Evolutionary conservation across 208 protist species (phyloP), one percentile per base, ranked within the genome.

Genomic region (Acanthamoeba castellanii): DNA sequence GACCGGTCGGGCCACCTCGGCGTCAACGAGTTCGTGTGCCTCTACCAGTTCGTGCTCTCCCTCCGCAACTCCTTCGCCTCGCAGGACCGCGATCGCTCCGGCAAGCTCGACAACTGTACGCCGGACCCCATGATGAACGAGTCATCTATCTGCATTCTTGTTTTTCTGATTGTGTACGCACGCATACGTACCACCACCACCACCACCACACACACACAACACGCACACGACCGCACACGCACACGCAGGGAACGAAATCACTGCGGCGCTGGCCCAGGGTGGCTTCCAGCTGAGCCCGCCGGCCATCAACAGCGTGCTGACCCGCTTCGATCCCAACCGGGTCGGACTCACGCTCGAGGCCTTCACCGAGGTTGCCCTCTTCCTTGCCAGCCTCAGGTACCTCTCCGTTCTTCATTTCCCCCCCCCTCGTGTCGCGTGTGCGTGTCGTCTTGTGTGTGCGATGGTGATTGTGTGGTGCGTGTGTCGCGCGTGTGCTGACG

Each of bases 21-120:
- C 74, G 74, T 82, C 42, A 82, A 82, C 74, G 74, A 82, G 74
- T 82, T 82, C 74, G 32, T 45, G 32, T 82, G 74, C 74, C 45
- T 82, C 42, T 82, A 82, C 74, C 74, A 82, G 25, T 82, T 82
- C 45, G 74, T 82, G 42, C 74, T 82, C 42, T 27, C 74, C 42
- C 74, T 82, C 16, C 74, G 74, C 74, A 45, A 82, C 42, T 82
- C 74, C 25, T 82, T 82, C 74, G 37, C 37, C 25, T 1, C 74
- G 0, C 74, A 82, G 74, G 74, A 82, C 74, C 30, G 34, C 74
- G 37, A 82, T 27, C 74, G 74, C 45, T 82, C 74, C 8, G 74
- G 74, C 37, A 82, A 82, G 74, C 74, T 82, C 74, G 74, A 82
- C 45, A 82, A 82, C 74, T 82, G 74, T 82, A 82, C 37, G n/a